Evolutionary conservation across 441 rosid genomes (phyloP), one percentile per base, ranked within the genome.

Genomic region (Melianthus villosus): DNA sequence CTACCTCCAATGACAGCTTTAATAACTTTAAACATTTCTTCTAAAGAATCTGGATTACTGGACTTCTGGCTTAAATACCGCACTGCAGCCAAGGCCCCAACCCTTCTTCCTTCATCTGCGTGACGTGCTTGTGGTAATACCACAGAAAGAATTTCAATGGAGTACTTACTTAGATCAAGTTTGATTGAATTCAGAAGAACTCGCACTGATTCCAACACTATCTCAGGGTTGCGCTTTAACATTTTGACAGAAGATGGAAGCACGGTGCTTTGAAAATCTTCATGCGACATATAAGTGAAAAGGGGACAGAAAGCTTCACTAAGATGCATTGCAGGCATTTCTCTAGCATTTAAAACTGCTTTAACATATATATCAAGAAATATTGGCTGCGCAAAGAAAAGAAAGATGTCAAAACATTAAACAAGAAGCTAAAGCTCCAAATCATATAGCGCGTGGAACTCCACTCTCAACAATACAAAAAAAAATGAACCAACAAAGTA

Each of bases 161-260:
- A 81, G 64, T 82, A 76, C 66, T 78, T 92, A 57, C 99, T 92
- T 63, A 92, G 62, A 69, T 92, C 99, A 48, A 82, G 79, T 53
- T 66, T 63, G 53, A 82, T 65, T 22, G 59, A 68, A 20, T 63
- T 76, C 63, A 92, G 56, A 38, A 86, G 71, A 60, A 79, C 44
- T 34, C 72, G 95, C 43, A 82, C 75, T 1, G 99, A 62, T 53
- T 92, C 99, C 61, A 92, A 50, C 38, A 75, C 73, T 61, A 92
- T 80, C 68, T 92, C 99, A 15, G 97, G 97, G 64, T 92, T 92
- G 53, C 99, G 94, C 68, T 80, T 92, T 50, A 92, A 60, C 99
- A 86, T 74, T 73, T 92, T 92, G 38, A 76, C 63, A 2, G 79
- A 75, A 41, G 97, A 64, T 12, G 97, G 92, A 62, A 86, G 50